A percentile compares a stretch with the other conserved stretches of the same genome.
These are phyloP conservation scores for Gaillardinia entomophila DNA, from an alignment of 805 yeast species.

Conservation along the genomic window DNA sequence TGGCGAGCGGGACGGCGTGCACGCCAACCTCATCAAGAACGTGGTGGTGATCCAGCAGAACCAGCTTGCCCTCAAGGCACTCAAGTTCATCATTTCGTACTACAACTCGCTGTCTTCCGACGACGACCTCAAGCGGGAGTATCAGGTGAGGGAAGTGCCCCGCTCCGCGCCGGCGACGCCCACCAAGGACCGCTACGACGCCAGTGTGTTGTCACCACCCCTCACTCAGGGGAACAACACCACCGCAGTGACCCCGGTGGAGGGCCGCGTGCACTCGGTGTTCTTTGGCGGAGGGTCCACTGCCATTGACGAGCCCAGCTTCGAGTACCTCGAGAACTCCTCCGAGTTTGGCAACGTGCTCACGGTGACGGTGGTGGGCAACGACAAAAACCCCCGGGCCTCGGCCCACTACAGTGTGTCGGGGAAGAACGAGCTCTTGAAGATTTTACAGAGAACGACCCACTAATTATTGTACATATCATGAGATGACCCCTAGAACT, in stretches of 20 bases:
- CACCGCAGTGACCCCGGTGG: background rate
- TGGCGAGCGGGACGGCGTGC: slow-evolving; percentile 45
- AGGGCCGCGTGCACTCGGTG: slow-evolving; percentile 31
- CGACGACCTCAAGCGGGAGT: slow-evolving; percentile 16
- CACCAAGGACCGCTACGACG: background rate
- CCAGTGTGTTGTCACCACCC: background rate
- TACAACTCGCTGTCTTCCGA: slow-evolving; percentile 15
- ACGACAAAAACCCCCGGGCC: slow-evolving; percentile 44
- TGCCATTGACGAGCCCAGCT: slow-evolving; percentile 64
- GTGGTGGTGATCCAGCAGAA: slow-evolving; percentile 68
- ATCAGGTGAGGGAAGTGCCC: slow-evolving; percentile 14
- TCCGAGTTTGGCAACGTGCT: slow-evolving; percentile 41
- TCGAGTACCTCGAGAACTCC: slow-evolving; percentile 39
- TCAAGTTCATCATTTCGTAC: slow-evolving; percentile 43
- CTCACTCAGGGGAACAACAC: background rate
- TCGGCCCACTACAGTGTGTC: slow-evolving; percentile 59
- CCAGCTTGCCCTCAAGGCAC: slow-evolving; percentile 51
- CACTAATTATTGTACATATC: slow-evolving; percentile 1
- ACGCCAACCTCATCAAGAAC: slow-evolving; percentile 69
- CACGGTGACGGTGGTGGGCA: slow-evolving; percentile 46
- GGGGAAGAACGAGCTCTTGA: slow-evolving; percentile 66
- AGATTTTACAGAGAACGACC: slow-evolving; percentile 32
- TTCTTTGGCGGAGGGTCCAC: slow-evolving; percentile 63
- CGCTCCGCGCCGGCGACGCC: slow-evolving; percentile 11
- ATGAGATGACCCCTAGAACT: slow-evolving; percentile 14